These are phyloP conservation scores for Globisporangium megalacanthum DNA, from an alignment of 352 stramenopile species.

Conservation along the genomic window DNA sequence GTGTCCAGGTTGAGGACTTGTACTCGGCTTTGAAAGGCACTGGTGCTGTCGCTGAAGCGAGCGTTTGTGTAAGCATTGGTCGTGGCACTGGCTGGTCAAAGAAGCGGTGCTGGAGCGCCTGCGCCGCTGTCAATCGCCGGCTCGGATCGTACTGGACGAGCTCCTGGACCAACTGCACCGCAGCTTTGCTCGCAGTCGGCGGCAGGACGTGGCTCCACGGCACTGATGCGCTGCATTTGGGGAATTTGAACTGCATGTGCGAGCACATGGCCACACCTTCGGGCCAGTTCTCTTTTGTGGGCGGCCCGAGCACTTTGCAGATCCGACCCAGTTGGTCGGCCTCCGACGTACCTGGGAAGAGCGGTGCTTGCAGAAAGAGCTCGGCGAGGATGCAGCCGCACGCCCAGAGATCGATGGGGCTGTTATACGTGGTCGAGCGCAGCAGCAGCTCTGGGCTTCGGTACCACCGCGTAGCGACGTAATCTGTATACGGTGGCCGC, in stretches of 20 bases:
- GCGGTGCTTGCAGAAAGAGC: slow-evolving; percentile 55
- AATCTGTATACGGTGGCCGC: slow-evolving; percentile 64
- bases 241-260: slow-evolving; percentile 91
- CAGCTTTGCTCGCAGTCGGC: slow-evolving; percentile 48
- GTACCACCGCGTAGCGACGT: slow-evolving; percentile 78
- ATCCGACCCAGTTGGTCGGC: slow-evolving; percentile 96
- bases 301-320: slow-evolving; percentile 88
- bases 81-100: slow-evolving; percentile 70
- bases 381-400: slow-evolving; percentile 83
- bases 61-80: slow-evolving; percentile 21
- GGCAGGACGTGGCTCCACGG: slow-evolving; percentile 71
- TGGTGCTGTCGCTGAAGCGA: neutral
- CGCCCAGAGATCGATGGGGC: slow-evolving; percentile 77
- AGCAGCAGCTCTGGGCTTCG: slow-evolving; percentile 68
- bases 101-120: slow-evolving; percentile 93
- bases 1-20: slow-evolving; percentile 15
- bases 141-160: slow-evolving; percentile 92
- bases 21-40: slow-evolving; percentile 25
- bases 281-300: slow-evolving; percentile 86
- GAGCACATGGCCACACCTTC: slow-evolving; percentile 86
- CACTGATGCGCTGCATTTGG: slow-evolving; percentile 68
- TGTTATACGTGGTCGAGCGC: slow-evolving; percentile 67
- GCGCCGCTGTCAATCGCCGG: slow-evolving; percentile 74
- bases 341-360: slow-evolving; percentile 88
- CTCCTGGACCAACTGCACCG: slow-evolving; percentile 82